Evolutionary conservation across 805 yeast species (phyloP), one percentile per base, ranked within the genome.

Genomic region (Candida awuae): DNA sequence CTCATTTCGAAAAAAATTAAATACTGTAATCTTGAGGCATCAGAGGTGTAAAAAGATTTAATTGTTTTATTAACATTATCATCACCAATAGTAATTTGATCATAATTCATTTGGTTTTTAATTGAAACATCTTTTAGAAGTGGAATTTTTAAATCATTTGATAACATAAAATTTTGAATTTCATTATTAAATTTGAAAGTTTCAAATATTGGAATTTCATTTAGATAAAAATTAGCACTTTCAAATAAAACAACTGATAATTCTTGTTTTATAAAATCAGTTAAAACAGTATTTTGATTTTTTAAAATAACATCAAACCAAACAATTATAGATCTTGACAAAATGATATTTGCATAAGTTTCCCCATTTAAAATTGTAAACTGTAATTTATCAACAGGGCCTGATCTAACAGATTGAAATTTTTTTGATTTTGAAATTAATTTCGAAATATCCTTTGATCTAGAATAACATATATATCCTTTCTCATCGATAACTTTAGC

Each of bases 1-100:
- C 92, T 65, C 28, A 73, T 65, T 44, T 82, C 84, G 42, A 80
- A 71, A 42, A 66, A 68, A 27, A 80, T 57, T 17, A 83, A 49
- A 48, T 63, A 67, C 52, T 81, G 87, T 10, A 82, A 51, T 48
- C 84, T 66, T 13, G 84, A 67, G 7, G 50, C 37, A 2, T 45
- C n/a, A n/a, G n/a, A n/a, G n/a, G n/a, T n/a, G n/a, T n/a, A n/a
- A n/a, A n/a, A n/a, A n/a, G n/a, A n/a, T n/a, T n/a, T n/a, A n/a
- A n/a, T 17, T 25, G 14, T 14, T 14, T 28, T 31, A 19, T 32
- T 44, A 8, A 33, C 33, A 26, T 30, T 35, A 8, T 36, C 35
- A 13, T 15, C 32, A 7, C 21, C 29, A 9, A 17, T 12, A 19
- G 13, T 22, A 14, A n/a, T 5, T 14, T 2, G 14, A 32, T 15